Base-by-base conservation (phyloP, 2,329 filamentous ascomycete species). In the Nemania serpens region DNA sequence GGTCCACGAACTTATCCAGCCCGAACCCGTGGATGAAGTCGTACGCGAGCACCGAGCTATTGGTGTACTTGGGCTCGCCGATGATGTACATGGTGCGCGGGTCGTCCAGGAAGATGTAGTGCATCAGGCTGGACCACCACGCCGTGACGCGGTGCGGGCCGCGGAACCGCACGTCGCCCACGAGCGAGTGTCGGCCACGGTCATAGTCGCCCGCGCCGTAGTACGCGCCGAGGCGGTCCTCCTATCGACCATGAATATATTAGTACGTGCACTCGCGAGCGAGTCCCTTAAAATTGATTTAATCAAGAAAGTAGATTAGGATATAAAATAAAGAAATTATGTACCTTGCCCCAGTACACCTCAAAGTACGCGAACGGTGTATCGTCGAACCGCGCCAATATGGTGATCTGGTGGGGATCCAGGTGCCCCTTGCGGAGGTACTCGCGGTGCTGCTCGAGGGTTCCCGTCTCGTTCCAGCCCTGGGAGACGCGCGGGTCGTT, bases 401-500 rank as follows among this genome's bases (percentile, higher is more conserved):
- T 78, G 22, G 87, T 84, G 54, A 92, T 77, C 63, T 88, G 84
- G 74, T 93, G 90, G 29, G 88, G 85, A 72, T 93, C 90, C 46
- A 85, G 82, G 69, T 91, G 86, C 56, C 89, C 81, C 65, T 84
- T 83, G 33, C 83, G 81, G 53, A 93, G 81, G 74, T 94, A 93
- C 69, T 87, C 83, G 62, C 85, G 82, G 74, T 93, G 91, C 73
- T 93, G 82, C 33, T 91, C 89, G 49, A 91, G 75, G 1, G 89
- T 90, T 34, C 90, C 91, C 1, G 88, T 90, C 77, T 91, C 87
- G 71, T 91, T 91, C 91, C 91, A 93, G 3, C 90, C 90, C 70
- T 88, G 84, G 3, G 89, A 89, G 34, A 94, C 91, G 52, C 91
- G 88, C 54, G 90, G 90, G 71, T 93, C 90, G 71, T 94, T 94